Evolutionary conservation across 1,284 basidiomycete genomes (phyloP).

Genomic region (Cryptococcus sp.): DNA sequence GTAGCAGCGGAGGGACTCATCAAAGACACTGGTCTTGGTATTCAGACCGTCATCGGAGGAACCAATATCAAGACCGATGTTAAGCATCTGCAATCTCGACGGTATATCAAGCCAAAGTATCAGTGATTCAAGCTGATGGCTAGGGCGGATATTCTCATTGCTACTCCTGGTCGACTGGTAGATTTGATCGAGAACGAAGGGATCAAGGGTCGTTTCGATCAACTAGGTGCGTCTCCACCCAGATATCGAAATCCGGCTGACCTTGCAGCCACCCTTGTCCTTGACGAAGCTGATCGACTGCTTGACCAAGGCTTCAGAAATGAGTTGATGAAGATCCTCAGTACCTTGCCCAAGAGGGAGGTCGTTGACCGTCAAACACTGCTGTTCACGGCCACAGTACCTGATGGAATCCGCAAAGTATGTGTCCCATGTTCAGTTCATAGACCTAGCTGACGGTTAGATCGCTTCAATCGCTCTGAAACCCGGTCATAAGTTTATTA

Average conservation of each 20-base stretch:
- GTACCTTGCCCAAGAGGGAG: conserved; percentile 37
- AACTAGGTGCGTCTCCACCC: conserved; percentile 17
- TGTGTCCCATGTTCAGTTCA: conserved; percentile 1
- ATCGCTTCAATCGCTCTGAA: conserved; percentile 53
- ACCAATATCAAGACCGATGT: conserved; percentile 49
- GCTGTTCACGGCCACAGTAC: conserved; percentile 53
- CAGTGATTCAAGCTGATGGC: no score
- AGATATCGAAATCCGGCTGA: conserved; percentile 4
- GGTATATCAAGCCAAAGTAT: no score
- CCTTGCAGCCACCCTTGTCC: conserved; percentile 41
- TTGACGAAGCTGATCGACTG: conserved; percentile 53
- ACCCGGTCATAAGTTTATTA: conserved; percentile 58
- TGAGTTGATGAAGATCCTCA: conserved; percentile 40
- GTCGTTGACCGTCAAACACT: conserved; percentile 45
- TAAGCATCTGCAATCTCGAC: conserved; percentile 32
- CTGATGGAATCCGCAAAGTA: conserved; percentile 44
- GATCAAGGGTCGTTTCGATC: conserved; percentile 34
- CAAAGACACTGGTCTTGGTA: conserved; percentile 22
- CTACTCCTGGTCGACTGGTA: conserved; percentile 51
- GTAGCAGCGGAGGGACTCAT: conserved; percentile 27
- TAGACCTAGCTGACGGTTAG: conserved; percentile 23
- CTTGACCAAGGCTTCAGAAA: conserved; percentile 46
- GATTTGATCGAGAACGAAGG: conserved; percentile 49
- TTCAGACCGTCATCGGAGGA: conserved; percentile 50
- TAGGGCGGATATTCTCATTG: conserved; percentile 6